Evolutionary conservation across 202 grass and related monocot genomes (phyloP), one percentile per base, ranked within the genome.

Genomic region (Musa balbisiana): DNA sequence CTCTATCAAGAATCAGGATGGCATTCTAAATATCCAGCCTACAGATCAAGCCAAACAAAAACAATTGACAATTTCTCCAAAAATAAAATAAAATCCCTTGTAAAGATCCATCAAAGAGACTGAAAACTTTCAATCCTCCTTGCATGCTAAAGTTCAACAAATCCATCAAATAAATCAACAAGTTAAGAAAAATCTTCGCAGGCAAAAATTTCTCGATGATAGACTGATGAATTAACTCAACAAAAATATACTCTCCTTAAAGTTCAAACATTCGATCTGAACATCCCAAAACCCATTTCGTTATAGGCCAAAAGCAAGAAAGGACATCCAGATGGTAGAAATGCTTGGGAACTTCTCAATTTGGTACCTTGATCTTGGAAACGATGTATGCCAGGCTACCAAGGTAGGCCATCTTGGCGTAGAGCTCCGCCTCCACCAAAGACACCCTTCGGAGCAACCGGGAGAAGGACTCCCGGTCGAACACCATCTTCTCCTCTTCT

Each of bases 371-470:
- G 25, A 96, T 96, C 68, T 54, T 89, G 49, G 86, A 76, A 24
- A 96, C 85, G 77, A 80, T 85, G 75, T 96, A 96, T 4, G 93
- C 72, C 67, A 96, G 81, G 77, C 83, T 87, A 82, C 93, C 83
- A 71, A 96, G 90, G 80, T 90, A 96, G 50, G 90, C 88, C 82
- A 91, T 87, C 74, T 87, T 92, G 55, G 87, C 87, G 77, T 91
- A 96, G 71, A 82, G 55, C 78, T 80, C 77, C 22, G 80, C 74
- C 53, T 91, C 84, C 33, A 49, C 59, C 64, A 96, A 78, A 20
- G 90, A 89, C 62, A 88, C 84, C 67, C 87, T 90, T 63, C 83
- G 74, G 16, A 96, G 82, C 43, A 96, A 80, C 74, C 83, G 84
- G 72, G 82, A 89, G 83, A 96, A 96, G 14, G 90, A 82, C n/a